Evolutionary conservation across 2,329 filamentous ascomycete genomes (phyloP).

Genomic region (Cercospora sp.): DNA sequence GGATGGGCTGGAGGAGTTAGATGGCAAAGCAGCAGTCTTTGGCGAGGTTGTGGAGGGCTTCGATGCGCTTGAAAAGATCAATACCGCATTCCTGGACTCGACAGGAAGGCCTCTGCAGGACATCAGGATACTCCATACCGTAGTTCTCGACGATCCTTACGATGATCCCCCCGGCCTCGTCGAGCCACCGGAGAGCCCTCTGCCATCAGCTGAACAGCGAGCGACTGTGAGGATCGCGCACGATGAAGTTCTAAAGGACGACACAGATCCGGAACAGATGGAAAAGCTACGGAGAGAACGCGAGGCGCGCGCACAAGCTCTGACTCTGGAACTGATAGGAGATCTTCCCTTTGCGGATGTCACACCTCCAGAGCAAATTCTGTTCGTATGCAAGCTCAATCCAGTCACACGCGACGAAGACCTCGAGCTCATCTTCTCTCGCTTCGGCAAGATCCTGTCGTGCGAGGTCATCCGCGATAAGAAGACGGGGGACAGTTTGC

Average conservation of each 20-base stretch:
- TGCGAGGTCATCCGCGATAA: slow-evolving; percentile 96
- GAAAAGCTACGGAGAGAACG: slow-evolving; percentile 81
- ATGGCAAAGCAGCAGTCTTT: slow-evolving; percentile 93
- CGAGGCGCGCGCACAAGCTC: slow-evolving; percentile 87
- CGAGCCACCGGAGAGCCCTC: slow-evolving; percentile 75
- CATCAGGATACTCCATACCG: slow-evolving; percentile 89
- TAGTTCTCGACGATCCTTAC: slow-evolving; percentile 88
- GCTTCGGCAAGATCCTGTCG: slow-evolving; percentile 90
- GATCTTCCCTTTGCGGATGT: slow-evolving; percentile 97
- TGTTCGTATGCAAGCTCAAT: slow-evolving; percentile 98
- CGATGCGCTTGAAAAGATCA: slow-evolving; percentile 90
- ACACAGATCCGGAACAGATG: slow-evolving; percentile 75
- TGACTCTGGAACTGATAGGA: slow-evolving; percentile 96
- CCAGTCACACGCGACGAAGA: slow-evolving; percentile 95
- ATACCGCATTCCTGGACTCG: slow-evolving; percentile 81
- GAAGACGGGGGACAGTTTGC: slow-evolving; percentile 88
- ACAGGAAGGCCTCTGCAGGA: slow-evolving; percentile 86
- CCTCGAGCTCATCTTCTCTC: slow-evolving; percentile 91
- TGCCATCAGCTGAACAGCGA: slow-evolving; percentile 79
- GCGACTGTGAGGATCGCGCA: slow-evolving; percentile 90
- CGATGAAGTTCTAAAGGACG: slow-evolving; percentile 76
- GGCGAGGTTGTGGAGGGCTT: slow-evolving; percentile 96
- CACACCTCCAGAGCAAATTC: slow-evolving; percentile 91
- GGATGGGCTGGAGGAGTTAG: slow-evolving; percentile 83
- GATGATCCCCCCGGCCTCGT: slow-evolving; percentile 75